Base-by-base conservation (phyloP, 1,284 basidiomycete species). In the Apiotrichum domesticum region DNA sequence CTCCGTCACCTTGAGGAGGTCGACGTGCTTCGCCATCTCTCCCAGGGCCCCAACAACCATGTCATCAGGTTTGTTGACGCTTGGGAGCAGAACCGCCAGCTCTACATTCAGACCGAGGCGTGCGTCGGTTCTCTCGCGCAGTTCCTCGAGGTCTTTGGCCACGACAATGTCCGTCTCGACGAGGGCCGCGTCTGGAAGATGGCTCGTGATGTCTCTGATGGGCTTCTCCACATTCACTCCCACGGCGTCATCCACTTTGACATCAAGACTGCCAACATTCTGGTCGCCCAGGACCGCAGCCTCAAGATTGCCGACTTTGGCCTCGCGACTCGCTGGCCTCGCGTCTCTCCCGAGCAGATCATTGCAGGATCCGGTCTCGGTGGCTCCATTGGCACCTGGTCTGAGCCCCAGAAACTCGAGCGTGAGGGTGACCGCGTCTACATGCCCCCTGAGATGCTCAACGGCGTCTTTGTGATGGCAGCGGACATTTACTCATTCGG, bases 241-340 rank as follows among this genome's bases (percentile, higher is more conserved):
- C 82, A 85, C 54, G 87, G 87, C 52, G 86, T 98, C 51, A 88
- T 98, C 54, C 96, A 99, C 78, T 84, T 99, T 55, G 96, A 99
- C 78, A 80, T 99, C 66, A 99, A 98, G 79, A 96, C 96, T 10
- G 94, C 90, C 56, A 99, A 99, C 72, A 87, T 99, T 55, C 92
- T 99, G 71, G 83, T 98, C 65, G 93, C 91, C 3, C 81, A 83
- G 32, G 84, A 87, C 58, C 95, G 95, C 6, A 85, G 88, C 34
- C 87, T 99, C 78, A 96, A 94, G 80, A 94, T 99, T 71, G 93
- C 93, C 13, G 96, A 99, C 77, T 98, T 98, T 80, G 96, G 96
- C n/a, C 87, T 97, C 82, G 93, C 93, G 6, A 87, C 88, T 3
- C 67, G 88, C 51, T 91, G 88, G 86, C 90, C 90, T 3, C 80